Evolutionary conservation across 345 rosid species (phyloP).

Genomic region (Geranium rotundifolium): DNA sequence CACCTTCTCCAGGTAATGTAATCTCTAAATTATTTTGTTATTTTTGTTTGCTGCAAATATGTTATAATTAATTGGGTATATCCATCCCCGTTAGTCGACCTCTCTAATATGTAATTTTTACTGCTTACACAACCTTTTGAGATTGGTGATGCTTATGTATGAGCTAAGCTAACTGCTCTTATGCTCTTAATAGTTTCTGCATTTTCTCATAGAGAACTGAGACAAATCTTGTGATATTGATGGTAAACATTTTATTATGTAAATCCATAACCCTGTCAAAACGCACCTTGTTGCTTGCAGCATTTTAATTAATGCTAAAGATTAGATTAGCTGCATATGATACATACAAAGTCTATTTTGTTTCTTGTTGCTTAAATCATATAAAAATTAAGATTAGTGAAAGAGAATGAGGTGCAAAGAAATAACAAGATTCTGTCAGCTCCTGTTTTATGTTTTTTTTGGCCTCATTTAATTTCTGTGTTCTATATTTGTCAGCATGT

Average conservation of each 20-base stretch:
- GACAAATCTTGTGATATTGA: not conserved
- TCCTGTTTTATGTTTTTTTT: not conserved
- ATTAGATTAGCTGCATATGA: not conserved
- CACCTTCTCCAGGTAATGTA: constrained; percentile 75
- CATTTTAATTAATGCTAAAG: not conserved
- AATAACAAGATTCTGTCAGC: not conserved
- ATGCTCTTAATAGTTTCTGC: no score
- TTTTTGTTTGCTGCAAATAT: not conserved
- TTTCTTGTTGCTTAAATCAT: no score
- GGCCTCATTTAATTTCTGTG: not conserved
- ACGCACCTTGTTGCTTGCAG: not conserved
- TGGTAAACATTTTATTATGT: no score
- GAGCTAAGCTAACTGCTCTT: no score
- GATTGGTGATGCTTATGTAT: no score
- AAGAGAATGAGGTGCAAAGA: no score
- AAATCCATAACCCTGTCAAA: not conserved
- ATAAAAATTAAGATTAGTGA: no score
- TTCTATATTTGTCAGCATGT: not conserved
- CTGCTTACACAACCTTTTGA: no score
- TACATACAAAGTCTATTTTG: no score
- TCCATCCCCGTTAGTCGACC: not conserved
- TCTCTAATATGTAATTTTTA: no score
- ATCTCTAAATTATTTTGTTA: not conserved
- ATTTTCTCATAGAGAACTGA: no score
- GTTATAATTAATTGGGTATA: not conserved